phyloP scores from a whole-genome alignment of 2,329 filamentous ascomycete genomes.

The Ascochyta lentis region DNA sequence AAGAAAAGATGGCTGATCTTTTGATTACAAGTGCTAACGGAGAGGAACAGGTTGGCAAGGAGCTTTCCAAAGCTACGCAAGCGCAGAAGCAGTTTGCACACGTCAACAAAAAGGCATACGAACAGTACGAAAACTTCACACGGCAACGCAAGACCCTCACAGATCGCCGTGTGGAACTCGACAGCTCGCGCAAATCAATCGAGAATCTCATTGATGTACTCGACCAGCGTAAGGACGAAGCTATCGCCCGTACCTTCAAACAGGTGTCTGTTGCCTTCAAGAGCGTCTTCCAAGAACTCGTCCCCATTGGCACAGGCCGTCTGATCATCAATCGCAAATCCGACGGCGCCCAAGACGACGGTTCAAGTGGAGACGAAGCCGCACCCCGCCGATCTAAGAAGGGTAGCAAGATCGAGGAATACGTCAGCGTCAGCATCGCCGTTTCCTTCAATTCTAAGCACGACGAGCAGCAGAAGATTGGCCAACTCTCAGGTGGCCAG shows the following conservation, averaged over 20 bases:
- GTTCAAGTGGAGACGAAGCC: conserved; percentile 53
- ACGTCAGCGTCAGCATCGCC: conserved; percentile 93
- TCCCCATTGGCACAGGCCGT: conserved; percentile 89
- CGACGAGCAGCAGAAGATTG: conserved; percentile 96
- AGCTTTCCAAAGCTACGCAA: conserved; percentile 89
- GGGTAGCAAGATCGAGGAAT: conserved; percentile 77
- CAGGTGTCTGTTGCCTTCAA: conserved; percentile 95
- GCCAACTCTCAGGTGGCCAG: conserved; percentile 95
- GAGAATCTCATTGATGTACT: conserved; percentile 90
- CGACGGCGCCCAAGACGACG: conserved; percentile 73
- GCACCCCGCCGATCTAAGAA: conserved; percentile 35
- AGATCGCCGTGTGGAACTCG: conserved; percentile 83
- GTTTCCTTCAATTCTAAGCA: conserved; percentile 99
- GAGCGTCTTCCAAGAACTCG: conserved; percentile 90
- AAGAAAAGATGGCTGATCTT: conserved; percentile 42
- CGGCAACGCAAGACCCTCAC: conserved; percentile 87
- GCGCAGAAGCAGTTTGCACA: conserved; percentile 95
- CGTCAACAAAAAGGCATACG: conserved; percentile 99
- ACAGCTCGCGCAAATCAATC: conserved; percentile 84
- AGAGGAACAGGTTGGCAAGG: conserved; percentile 48
- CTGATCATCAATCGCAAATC: conserved; percentile 91
- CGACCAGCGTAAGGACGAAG: conserved; percentile 95
- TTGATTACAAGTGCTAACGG: conserved; percentile 17
- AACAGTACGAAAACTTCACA: conserved; percentile 98
- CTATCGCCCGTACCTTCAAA: conserved; percentile 97